Evolutionary conservation across 306 rosid species (phyloP).

Genomic region (Lagenaria siceraria): DNA sequence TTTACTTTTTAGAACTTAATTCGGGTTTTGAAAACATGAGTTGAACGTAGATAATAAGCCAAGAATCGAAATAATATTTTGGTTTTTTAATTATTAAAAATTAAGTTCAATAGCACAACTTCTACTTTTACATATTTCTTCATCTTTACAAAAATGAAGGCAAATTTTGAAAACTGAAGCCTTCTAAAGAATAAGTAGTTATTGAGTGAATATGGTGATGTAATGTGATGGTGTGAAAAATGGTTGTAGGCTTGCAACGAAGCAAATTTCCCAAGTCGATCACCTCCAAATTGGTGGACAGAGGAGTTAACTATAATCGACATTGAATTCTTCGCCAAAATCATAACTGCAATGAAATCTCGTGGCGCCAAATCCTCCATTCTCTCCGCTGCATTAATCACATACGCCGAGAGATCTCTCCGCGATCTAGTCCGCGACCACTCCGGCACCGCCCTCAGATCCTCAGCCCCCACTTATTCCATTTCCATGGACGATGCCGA

Average conservation of each 20-base stretch:
- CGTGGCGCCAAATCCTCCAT: slow-evolving; percentile 43
- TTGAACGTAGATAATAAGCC: no score
- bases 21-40: no score
- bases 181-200: no score
- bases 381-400: slow-evolving; percentile 50
- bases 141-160: no score
- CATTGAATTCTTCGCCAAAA: slow-evolving; percentile 35
- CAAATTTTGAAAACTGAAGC: no score
- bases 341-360: slow-evolving; percentile 43
- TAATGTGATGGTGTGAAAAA: no score
- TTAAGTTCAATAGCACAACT: no score
- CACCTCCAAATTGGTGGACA: slow-evolving; percentile 94
- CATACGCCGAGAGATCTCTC: slow-evolving; percentile 57
- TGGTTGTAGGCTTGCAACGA: slow-evolving; percentile 25
- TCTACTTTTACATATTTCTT: no score
- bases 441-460: slow-evolving; percentile 31
- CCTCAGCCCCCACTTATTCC: neutral
- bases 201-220: no score
- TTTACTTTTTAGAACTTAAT: no score
- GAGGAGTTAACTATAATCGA: slow-evolving; percentile 56
- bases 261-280: slow-evolving; percentile 52
- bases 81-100: no score
- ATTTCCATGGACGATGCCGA: slow-evolving; percentile 6
- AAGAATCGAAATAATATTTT: no score
- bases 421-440: slow-evolving; percentile 74